Evolutionary conservation across 768 basidiomycete species (phyloP), one percentile per base, ranked within the genome.

Genomic region (Tulasnella sp.): DNA sequence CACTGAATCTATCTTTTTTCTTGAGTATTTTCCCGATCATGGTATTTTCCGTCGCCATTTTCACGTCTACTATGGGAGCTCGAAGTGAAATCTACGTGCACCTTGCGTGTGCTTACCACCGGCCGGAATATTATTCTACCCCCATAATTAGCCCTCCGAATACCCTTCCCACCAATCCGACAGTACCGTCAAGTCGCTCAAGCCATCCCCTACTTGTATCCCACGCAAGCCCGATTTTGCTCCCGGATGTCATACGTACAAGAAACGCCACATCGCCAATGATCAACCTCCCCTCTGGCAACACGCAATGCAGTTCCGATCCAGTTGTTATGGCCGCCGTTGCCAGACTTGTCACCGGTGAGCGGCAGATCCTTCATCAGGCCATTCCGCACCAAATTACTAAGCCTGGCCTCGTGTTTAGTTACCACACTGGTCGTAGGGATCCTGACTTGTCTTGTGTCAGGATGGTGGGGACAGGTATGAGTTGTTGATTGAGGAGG

Each of bases 391-490:
- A 34, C 4, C 36, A 29, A n/a, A 19, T 5, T 4, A 17, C 34
- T 52, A 37, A 52, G 7, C 17, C 4, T 21, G 43, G 32, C 45
- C 45, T 31, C 36, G 14, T 59, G 35, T 17, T 21, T 62, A 88
- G 84, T 75, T 19, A 81, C 86, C 65, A 68, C 78, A 0, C 72
- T 81, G 2, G 71, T 75, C 7, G 79, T 79, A 71, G 91, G 91
- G 7, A 67, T 88, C 49, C 70, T 94, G 32, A 76, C 80, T 31
- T 85, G 86, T 60, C 65, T 92, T 32, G 90, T 88, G 2, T 82
- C 83, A 11, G 86, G 79, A 2, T 92, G 82, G 78, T 94, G 91
- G 91, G 84, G 85, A 55, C 62, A 57, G 48, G 32, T 58, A 29
- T 15, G 43, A 49, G 37, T n/a, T 56, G 31, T 34, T 51, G 25